Conservation (phyloP, 331 rosid genomes). For the Quercus tomentella region DNA sequence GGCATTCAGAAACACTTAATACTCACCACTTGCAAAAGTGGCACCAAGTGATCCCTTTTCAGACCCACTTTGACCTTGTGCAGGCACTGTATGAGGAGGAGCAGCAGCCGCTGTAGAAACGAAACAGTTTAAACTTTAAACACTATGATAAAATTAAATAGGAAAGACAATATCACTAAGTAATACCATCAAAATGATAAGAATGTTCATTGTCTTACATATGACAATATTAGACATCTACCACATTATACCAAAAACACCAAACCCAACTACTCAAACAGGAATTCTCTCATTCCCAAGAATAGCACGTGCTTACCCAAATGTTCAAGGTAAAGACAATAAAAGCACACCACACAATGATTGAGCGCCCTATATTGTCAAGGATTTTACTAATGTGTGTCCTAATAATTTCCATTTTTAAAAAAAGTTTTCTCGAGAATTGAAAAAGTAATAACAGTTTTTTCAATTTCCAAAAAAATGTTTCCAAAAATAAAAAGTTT, state of each 20-base stretch:
- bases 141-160: background rate
- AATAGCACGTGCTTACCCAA: background rate
- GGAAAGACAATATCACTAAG: background rate
- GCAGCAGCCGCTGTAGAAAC: constrained; percentile 20
- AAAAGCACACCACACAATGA: background rate
- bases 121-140: background rate
- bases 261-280: background rate
- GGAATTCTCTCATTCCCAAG: background rate
- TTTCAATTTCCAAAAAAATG: too few relatives aligned
- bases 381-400: too few relatives aligned
- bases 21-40: constrained; percentile 26
- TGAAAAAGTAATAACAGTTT: too few relatives aligned
- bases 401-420: too few relatives aligned
- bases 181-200: background rate
- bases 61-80: constrained; percentile 23
- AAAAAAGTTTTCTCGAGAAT: too few relatives aligned
- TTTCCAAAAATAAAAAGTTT: too few relatives aligned
- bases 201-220: background rate
- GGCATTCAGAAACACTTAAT: background rate
- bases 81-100: constrained; percentile 21
- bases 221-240: background rate
- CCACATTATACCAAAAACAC: background rate
- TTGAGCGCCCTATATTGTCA: background rate
- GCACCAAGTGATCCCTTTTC: constrained; percentile 28
- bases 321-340: background rate